A percentile compares a stretch with the other conserved stretches of the same genome.
Conservation (phyloP, 2,329 filamentous ascomycete species). For the Claviceps sp. region DNA sequence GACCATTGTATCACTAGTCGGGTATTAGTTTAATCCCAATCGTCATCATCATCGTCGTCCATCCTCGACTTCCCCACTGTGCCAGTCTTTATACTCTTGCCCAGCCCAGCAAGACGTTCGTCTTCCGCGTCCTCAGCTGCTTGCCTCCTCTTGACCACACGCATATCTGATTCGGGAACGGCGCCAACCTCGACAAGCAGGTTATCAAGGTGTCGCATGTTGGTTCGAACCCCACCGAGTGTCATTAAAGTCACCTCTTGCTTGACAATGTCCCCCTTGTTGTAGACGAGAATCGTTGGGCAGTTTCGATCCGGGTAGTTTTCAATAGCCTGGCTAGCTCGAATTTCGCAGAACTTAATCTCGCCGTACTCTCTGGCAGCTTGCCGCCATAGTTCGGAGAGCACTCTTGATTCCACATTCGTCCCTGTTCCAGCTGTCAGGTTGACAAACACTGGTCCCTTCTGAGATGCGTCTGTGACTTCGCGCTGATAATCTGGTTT, state of each 20-base stretch:
- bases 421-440: conserved; percentile 64
- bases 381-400: conserved; percentile 76
- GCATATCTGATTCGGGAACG: conserved; percentile 62
- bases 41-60: conserved; percentile 39
- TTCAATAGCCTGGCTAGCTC: conserved; percentile 84
- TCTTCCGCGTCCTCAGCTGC: conserved; percentile 48
- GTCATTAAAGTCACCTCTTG: conserved; percentile 84
- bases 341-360: conserved; percentile 95
- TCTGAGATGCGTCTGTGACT: conserved; percentile 78
- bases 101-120: conserved; percentile 28
- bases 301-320: conserved; percentile 92
- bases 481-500: conserved; percentile 88
- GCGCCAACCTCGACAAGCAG: conserved; percentile 74
- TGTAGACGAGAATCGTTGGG: conserved; percentile 85
- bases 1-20: neutral
- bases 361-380: conserved; percentile 79
- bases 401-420: conserved; percentile 72
- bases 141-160: conserved; percentile 51
- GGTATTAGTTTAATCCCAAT: conserved; percentile 42
- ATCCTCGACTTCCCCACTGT: conserved; percentile 30
- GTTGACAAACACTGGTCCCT: conserved; percentile 59
- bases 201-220: conserved; percentile 63
- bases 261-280: conserved; percentile 79
- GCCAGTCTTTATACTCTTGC: conserved; percentile 38
- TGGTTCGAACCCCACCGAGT: conserved; percentile 58